phyloP scores from a whole-genome alignment of 805 yeast species.

The Monosporozyma yasuniensis region DNA sequence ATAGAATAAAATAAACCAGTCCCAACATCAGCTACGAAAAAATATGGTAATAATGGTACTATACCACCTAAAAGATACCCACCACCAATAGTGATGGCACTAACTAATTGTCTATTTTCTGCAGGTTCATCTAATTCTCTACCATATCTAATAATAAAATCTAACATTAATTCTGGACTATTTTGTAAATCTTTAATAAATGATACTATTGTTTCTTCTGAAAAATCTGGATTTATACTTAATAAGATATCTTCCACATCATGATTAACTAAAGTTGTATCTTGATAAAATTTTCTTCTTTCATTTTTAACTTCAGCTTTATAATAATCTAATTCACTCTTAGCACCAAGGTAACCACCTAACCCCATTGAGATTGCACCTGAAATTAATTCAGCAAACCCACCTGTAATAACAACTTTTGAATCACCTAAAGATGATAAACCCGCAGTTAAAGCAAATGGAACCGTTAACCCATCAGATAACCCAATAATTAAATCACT shows the following conservation, averaged over 20 bases:
- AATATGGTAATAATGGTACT: slow-evolving; percentile 84
- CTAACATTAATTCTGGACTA: slow-evolving; percentile 70
- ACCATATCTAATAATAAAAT: slow-evolving; percentile 79
- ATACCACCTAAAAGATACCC: slow-evolving; percentile 90
- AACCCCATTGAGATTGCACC: slow-evolving; percentile 98
- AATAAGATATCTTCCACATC: slow-evolving; percentile 74
- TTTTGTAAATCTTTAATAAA: slow-evolving; percentile 73
- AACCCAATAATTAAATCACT: slow-evolving; percentile 89
- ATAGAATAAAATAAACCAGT: slow-evolving; percentile 70
- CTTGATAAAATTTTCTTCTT: slow-evolving; percentile 56
- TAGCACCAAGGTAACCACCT: slow-evolving; percentile 94
- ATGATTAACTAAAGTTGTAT: slow-evolving; percentile 56
- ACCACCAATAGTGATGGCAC: slow-evolving; percentile 84
- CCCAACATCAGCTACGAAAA: slow-evolving; percentile 67
- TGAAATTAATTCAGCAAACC: slow-evolving; percentile 91
- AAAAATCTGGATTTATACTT: slow-evolving; percentile 49
- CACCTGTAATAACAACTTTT: slow-evolving; percentile 90
- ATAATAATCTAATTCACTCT: slow-evolving; percentile 73
- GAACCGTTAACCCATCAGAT: slow-evolving; percentile 93
- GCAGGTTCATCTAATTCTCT: slow-evolving; percentile 95
- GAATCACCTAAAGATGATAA: slow-evolving; percentile 84
- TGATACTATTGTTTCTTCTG: slow-evolving; percentile 62
- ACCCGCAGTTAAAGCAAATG: slow-evolving; percentile 98
- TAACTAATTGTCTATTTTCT: slow-evolving; percentile 77
- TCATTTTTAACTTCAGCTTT: slow-evolving; percentile 63